Evolutionary conservation across 495 filamentous ascomycete species (phyloP), one percentile per base, ranked within the genome.

Genomic region (Cercophora samala): DNA sequence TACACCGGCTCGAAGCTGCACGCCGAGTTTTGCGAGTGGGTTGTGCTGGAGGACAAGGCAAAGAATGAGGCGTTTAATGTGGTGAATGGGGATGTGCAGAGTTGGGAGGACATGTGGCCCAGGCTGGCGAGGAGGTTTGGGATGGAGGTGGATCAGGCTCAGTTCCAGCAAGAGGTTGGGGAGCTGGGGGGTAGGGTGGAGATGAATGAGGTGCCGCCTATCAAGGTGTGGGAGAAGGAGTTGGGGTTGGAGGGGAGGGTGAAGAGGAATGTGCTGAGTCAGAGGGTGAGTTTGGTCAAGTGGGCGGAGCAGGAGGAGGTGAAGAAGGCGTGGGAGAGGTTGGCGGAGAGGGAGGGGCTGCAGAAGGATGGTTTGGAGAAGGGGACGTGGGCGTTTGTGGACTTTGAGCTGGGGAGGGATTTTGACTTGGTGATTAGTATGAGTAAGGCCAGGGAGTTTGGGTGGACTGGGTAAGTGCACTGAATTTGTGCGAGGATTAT

Each of bases 31-130:
- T 83, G 78, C 69, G 73, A 82, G 60, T 87, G 83, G 85, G 84
- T 81, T 2, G 80, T 81, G 13, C 66, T 75, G 5, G 76, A 81
- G 32, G 76, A 80, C 0, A 70, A 72, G 19, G 73, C 78, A 15
- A 77, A 74, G 13, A 84, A 85, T 66, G 71, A 87, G 56, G 84
- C 80, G 22, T 86, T 87, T 75, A 87, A 88, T 62, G 80, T 86
- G 11, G 73, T 79, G 56, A 86, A 87, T 59, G 85, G 84, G 26
- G 84, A 87, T 68, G 75, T 73, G 5, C 76, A 84, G 68, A 82
- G 78, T 55, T 88, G 82, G 80, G 81, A 86, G 66, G 80, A 80
- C 56, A 62, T 87, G 74, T 87, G 86, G 84, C 86, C 86, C 8
- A 80, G 79, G 24, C 62, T 85, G 19, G 82, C 82, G 0, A 42